phyloP scores from a whole-genome alignment of 2,329 filamentous ascomycete species.

The Apiospora koreana region DNA sequence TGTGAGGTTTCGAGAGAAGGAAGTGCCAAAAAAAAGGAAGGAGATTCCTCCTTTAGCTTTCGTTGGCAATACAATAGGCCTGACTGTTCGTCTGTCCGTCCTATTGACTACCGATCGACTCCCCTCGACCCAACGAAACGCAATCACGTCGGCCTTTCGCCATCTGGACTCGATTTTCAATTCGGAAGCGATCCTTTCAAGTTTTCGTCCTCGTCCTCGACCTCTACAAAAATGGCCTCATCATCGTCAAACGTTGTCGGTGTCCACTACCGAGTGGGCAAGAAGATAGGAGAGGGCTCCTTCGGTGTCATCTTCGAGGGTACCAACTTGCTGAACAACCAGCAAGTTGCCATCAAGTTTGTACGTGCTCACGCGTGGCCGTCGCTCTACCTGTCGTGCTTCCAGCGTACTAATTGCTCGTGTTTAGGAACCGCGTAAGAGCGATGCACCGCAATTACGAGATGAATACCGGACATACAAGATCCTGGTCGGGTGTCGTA shows the following conservation, averaged over 20 bases:
- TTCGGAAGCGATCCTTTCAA: not conserved
- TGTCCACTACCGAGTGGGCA: slow-evolving; percentile 97
- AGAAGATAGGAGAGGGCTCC: slow-evolving; percentile 98
- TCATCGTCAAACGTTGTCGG: slow-evolving; percentile 96
- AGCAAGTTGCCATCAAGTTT: slow-evolving; percentile 99
- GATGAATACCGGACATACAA: slow-evolving; percentile 99
- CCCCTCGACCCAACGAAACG: slow-evolving; percentile 13
- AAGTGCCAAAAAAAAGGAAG: slow-evolving; percentile 14
- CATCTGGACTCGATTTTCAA: not conserved
- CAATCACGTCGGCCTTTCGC: slow-evolving; percentile 1
- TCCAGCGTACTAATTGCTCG: not conserved
- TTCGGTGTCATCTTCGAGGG: slow-evolving; percentile 99
- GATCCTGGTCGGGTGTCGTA: slow-evolving; percentile 98
- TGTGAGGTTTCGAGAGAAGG: slow-evolving; percentile 13
- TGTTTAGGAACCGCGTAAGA: slow-evolving; percentile 92
- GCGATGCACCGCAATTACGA: slow-evolving; percentile 93
- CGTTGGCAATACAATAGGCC: slow-evolving; percentile 1
- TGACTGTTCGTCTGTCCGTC: not conserved
- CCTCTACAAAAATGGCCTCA: slow-evolving; percentile 66
- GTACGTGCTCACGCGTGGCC: slow-evolving; percentile 54
- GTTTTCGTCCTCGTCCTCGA: slow-evolving; percentile 8
- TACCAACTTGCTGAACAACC: slow-evolving; percentile 97
- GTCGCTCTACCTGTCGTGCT: not conserved
- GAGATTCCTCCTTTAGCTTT: slow-evolving; percentile 4
- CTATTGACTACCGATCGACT: slow-evolving; percentile 10